Evolutionary conservation across 192 early-diverging fungal genomes (phyloP), one percentile per base, ranked within the genome.

Genomic region (Physocladia obscura): DNA sequence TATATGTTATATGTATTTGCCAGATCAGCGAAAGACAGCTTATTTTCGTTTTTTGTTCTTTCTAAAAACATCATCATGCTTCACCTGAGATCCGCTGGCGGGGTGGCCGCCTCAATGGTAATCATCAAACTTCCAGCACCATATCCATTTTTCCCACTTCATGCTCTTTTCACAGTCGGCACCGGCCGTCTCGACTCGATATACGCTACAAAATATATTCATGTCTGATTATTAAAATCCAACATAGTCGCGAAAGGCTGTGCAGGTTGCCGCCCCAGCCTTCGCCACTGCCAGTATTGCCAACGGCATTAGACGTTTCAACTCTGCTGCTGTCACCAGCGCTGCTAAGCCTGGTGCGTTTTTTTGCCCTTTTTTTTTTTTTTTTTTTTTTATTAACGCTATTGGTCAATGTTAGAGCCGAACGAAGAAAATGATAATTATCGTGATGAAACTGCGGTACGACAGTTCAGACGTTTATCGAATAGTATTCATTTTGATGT

Each of bases 281-380:
- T 49, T 57, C 19, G 50, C 65, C 65, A 40, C 65, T 22, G 51
- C 54, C 29, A 24, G 13, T 36, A 57, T 51, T 34, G 62, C 49
- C 62, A 65, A 65, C 62, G 62, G 62, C 44, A 38, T 54, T 27
- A 21, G 65, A 49, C 54, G 54, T 38, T 68, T 68, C 54, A 68
- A 68, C 65, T 56, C 65, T n/a, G 50, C 65, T 37, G 52, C 65
- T 35, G 65, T 68, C 22, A 52, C 38, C 38, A 21, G 24, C 27
- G 65, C 65, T 31, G 65, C 65, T 29, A 68, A 68, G 54, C 65
- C 65, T 56, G 65, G 65, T 68, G 38, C n/a, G 62, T 68, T 59
- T n/a, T 44, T 44, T 8, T 44, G 8, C 40, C 11, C n/a, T 44
- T 44, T 44, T 44, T 44, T 44, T 44, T 44, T 44, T 44, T 44